phyloP scores from a whole-genome alignment of 2,329 filamentous ascomycete genomes.

The Atkinsonella hypoxylon region DNA sequence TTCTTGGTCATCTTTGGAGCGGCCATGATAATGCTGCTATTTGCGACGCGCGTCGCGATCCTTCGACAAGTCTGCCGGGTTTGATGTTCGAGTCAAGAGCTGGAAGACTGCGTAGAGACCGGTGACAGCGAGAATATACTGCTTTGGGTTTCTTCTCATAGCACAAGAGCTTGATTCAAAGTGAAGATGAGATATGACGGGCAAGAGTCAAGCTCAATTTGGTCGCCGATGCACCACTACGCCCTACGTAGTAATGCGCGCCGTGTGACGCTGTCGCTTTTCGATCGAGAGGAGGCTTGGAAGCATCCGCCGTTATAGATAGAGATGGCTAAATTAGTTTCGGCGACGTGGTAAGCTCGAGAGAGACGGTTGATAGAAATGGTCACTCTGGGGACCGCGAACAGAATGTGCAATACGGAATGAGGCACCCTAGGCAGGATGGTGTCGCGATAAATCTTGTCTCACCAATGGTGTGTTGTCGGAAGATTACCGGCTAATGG shows the following conservation, averaged over 20 bases:
- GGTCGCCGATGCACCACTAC: background rate
- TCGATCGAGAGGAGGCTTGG: background rate
- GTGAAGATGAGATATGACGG: background rate
- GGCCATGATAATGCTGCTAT: slow-evolving; percentile 37
- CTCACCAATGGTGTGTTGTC: background rate
- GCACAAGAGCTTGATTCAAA: background rate
- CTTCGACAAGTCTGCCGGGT: slow-evolving; percentile 17
- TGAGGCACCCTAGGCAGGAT: background rate
- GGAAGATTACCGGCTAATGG: slow-evolving; percentile 6
- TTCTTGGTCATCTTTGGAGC: slow-evolving; percentile 78
- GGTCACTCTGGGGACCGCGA: background rate
- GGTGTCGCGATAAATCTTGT: slow-evolving; percentile 2
- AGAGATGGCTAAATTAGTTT: background rate
- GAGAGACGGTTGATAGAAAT: background rate
- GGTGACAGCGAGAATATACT: slow-evolving; percentile 21
- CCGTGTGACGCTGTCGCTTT: background rate
- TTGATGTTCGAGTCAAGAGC: slow-evolving; percentile 22
- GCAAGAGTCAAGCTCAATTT: background rate
- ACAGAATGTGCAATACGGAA: background rate
- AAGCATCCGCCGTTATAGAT: background rate
- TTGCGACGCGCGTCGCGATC: slow-evolving; percentile 16
- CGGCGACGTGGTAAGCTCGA: background rate
- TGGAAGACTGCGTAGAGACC: slow-evolving; percentile 25
- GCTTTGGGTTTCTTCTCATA: slow-evolving; percentile 28
- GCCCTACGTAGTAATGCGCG: background rate